Evolutionary conservation across 352 stramenopile species (phyloP), one percentile per base, ranked within the genome.

Genomic region (Phytophthora ramorum): DNA sequence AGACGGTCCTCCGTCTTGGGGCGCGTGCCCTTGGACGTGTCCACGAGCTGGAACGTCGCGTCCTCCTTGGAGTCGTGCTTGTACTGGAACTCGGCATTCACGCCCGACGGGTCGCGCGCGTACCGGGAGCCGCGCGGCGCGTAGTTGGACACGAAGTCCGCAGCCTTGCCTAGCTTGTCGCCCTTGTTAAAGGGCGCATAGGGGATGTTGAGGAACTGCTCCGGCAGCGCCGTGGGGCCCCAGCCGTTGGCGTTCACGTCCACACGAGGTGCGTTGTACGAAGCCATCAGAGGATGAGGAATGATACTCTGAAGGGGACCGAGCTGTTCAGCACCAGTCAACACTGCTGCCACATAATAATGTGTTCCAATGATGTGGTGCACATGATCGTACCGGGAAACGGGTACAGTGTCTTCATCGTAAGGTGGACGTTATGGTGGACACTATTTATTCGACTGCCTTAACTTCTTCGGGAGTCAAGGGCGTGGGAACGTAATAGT

Each of bases 141-240:
- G 45, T 92, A 93, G 63, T 84, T 93, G 30, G 81, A 91, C 26
- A 91, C 83, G 58, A 98, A 99, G 82, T 99, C 97, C 38, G 97
- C 96, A 13, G 85, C 93, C 44, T 97, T 95, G 22, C 96, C 95
- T 9, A 98, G 78, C 66, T 97, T 96, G 83, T 99, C 96, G 35
- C 87, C 93, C 67, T 98, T 97, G 63, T 97, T 97, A 75, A 99
- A 99, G 3, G 95, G 95, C 38, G 93, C 90, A 70, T 98, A 99
- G 7, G 97, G 97, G 26, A 99, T 79, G 64, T 96, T 87, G 20
- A 92, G 74, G 83, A 98, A 98, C 75, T 96, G 87, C 75, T 95
- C 78, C 17, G 91, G 91, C 19, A 97, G 85, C 22, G 71, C 65
- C 45, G 88, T 97, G 8, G 91, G 91, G 46, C 91, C 91, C 91